Percentiles rank a stretch among this genome's conserved stretches.
Evolutionary conservation across 2,329 filamentous ascomycete genomes (phyloP).

Genomic region (Penicillium glabrum): DNA sequence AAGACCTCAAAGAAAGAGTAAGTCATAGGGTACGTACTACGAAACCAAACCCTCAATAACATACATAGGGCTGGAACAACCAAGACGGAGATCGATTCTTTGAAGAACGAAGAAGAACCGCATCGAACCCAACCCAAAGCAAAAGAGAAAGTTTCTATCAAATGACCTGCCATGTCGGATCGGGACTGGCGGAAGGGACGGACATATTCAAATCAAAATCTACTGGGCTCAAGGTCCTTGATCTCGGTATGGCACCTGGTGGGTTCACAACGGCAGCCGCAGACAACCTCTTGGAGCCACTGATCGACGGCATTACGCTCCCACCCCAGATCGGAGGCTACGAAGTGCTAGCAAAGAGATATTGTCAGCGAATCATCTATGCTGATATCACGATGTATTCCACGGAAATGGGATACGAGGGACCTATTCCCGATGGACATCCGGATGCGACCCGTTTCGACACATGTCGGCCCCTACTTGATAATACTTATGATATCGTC

Average conservation of each 20-base stretch:
- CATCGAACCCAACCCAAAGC: neutral
- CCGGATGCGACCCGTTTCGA: neutral
- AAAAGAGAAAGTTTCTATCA: neutral
- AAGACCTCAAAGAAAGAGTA: neutral
- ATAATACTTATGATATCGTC: neutral
- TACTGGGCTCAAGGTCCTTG: neutral
- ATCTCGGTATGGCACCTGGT: neutral
- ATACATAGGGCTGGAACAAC: neutral
- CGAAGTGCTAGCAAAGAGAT: neutral
- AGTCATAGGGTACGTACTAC: fast-evolving
- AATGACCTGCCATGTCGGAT: neutral
- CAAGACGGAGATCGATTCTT: neutral
- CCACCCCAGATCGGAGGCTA: neutral
- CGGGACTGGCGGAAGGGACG: neutral
- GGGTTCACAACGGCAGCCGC: neutral
- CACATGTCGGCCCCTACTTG: neutral
- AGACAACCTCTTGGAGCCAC: neutral
- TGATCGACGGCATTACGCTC: neutral
- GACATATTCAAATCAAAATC: neutral
- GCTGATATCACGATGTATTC: neutral
- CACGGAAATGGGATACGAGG: neutral
- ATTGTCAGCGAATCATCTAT: neutral
- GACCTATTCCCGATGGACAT: neutral
- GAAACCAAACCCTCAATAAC: neutral
- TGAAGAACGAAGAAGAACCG: neutral